A percentile compares a stretch with the other conserved stretches of the same genome.
phyloP scores from a whole-genome alignment of 176 grass and related monocot species.

The Aegilops tauschii region DNA sequence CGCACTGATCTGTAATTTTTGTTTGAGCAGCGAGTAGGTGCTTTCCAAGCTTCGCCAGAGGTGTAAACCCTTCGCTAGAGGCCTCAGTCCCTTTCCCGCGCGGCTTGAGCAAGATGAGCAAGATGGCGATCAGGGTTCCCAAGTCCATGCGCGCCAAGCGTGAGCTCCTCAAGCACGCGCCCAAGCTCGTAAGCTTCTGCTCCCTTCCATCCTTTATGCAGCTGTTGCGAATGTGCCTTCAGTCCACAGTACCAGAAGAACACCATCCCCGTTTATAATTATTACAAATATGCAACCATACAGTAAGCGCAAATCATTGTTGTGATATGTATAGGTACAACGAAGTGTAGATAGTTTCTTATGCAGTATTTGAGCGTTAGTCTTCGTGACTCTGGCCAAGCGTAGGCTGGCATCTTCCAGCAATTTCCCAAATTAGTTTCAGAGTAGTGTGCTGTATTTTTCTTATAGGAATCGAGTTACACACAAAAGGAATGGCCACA shows the following conservation, averaged over 20 bases:
- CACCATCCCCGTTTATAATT: background rate
- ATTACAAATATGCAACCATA: background rate
- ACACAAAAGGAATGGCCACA: background rate
- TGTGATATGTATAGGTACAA: background rate
- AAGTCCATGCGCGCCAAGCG: conserved; percentile 60
- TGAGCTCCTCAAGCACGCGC: conserved; percentile 70
- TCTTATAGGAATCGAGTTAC: background rate
- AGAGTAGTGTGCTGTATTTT: background rate
- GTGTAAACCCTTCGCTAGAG: background rate
- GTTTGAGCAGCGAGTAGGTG: background rate
- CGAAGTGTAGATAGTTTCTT: no score
- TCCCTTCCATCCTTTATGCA: background rate
- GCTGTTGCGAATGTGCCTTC: background rate
- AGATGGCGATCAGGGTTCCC: conserved; percentile 69
- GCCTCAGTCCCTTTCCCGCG: background rate
- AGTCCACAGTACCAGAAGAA: background rate
- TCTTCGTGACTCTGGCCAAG: background rate
- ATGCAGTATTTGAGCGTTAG: background rate
- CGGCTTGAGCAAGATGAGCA: background rate
- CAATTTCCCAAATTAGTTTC: background rate
- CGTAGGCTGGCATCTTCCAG: background rate
- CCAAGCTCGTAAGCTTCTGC: conserved; percentile 63
- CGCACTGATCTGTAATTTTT: background rate
- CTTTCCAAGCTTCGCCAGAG: background rate
- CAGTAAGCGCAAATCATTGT: background rate